Conservation (phyloP, 2,329 filamentous ascomycete genomes). For the Alternaria triticina region DNA sequence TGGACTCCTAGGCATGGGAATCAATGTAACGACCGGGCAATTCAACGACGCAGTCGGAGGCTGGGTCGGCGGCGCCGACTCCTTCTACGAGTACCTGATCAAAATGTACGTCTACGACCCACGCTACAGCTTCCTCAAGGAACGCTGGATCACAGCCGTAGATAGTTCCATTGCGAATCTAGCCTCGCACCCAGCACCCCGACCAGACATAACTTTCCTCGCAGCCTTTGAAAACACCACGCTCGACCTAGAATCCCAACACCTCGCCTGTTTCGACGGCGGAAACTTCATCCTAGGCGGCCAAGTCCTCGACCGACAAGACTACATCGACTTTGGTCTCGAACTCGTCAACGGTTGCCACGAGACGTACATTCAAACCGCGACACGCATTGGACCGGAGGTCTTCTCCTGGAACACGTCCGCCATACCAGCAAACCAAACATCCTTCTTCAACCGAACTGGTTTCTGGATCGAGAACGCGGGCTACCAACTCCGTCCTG, state of each 20-base stretch:
- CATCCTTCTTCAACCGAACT: constrained; percentile 66
- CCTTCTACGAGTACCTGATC: constrained; percentile 88
- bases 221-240: constrained; percentile 61
- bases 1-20: constrained; percentile 72
- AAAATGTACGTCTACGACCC: constrained; percentile 89
- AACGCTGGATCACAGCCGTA: constrained; percentile 75
- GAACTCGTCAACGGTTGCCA: constrained; percentile 74
- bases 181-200: constrained; percentile 68
- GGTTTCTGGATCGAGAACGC: constrained; percentile 74
- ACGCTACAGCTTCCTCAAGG: constrained; percentile 69
- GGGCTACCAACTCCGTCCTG: constrained; percentile 74
- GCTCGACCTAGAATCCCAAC: constrained; percentile 49
- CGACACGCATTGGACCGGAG: constrained; percentile 80
- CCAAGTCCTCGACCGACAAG: constrained; percentile 67
- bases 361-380: constrained; percentile 72
- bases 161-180: constrained; percentile 78
- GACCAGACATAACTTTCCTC: constrained; percentile 76
- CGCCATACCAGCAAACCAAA: constrained; percentile 44
- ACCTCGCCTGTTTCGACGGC: constrained; percentile 80
- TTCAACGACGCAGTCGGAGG: constrained; percentile 73
- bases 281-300: constrained; percentile 87
- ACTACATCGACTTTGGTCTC: constrained; percentile 77
- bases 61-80: constrained; percentile 79
- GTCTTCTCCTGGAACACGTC: constrained; percentile 49
- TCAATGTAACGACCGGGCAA: constrained; percentile 68